These are phyloP conservation scores for Bidens hawaiensis DNA, from an alignment of 140 eudicot species.

Conservation along the genomic window DNA sequence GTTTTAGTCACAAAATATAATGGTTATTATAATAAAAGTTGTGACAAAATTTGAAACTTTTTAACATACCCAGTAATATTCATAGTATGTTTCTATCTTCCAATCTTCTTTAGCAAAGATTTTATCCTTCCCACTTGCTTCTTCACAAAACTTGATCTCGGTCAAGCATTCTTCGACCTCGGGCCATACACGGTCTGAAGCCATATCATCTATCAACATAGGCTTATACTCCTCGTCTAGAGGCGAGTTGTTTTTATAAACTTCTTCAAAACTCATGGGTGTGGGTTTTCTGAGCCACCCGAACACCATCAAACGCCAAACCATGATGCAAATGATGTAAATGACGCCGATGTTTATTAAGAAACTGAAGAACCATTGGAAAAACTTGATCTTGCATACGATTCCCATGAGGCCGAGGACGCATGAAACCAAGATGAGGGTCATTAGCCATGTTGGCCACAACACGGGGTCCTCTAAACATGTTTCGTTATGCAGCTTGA, in stretches of 20 bases:
- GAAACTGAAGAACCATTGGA: conserved; percentile 28
- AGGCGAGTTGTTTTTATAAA: conserved; percentile 29
- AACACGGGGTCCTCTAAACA: conserved; percentile 38
- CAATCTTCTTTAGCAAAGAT: conserved; percentile 26
- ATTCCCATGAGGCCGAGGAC: conserved; percentile 31
- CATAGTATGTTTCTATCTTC: conserved; percentile 32
- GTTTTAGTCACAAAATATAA: neutral
- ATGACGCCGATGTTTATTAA: conserved; percentile 24
- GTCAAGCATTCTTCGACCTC: conserved; percentile 26
- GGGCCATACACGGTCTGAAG: conserved; percentile 19
- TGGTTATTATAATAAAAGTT: neutral
- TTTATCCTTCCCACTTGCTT: conserved; percentile 17
- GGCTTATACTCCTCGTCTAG: conserved; percentile 29
- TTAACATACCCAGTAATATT: conserved; percentile 24
- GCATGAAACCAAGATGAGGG: conserved; percentile 27
- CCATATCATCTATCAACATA: conserved; percentile 29
- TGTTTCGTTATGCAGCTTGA: conserved; percentile 31
- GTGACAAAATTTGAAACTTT: neutral
- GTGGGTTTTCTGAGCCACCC: conserved; percentile 30
- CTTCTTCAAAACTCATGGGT: conserved; percentile 21
- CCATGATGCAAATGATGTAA: conserved; percentile 28
- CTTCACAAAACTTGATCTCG: conserved; percentile 30
- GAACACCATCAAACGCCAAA: conserved; percentile 37
- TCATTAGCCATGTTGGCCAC: conserved; percentile 40
- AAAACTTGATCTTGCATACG: conserved; percentile 26